Evolutionary conservation across 352 stramenopile genomes (phyloP).

Genomic region (Globisporangium canariense): DNA sequence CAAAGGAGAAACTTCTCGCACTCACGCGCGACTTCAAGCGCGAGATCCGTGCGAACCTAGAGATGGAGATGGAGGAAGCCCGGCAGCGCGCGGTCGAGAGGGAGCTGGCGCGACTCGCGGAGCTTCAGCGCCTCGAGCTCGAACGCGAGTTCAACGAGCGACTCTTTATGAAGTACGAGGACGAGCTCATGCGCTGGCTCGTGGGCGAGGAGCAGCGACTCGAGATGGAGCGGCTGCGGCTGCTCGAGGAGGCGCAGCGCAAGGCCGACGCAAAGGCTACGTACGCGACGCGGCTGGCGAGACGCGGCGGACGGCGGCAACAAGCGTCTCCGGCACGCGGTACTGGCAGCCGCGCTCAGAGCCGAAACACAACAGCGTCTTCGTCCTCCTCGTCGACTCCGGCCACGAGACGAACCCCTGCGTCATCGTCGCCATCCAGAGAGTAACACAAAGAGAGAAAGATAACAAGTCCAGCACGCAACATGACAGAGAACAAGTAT

Average conservation of each 20-base stretch:
- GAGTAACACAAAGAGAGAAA: not conserved
- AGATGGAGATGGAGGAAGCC: conserved; percentile 61
- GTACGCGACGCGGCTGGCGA: conserved; percentile 48
- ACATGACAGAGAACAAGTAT: not conserved
- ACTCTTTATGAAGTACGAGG: conserved; percentile 68
- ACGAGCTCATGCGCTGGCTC: conserved; percentile 62
- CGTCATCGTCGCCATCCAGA: conserved; percentile 4
- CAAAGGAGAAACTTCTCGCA: conserved; percentile 23
- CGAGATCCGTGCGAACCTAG: conserved; percentile 53
- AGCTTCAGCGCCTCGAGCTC: conserved; percentile 32
- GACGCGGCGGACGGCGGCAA: conserved; percentile 55
- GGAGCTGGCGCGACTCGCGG: conserved; percentile 37
- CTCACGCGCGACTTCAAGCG: conserved; percentile 51
- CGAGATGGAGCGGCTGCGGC: conserved; percentile 34
- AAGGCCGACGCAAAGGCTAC: conserved; percentile 47
- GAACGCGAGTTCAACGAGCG: conserved; percentile 50
- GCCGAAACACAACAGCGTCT: conserved; percentile 1
- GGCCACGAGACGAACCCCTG: not conserved
- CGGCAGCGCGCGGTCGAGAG: conserved; percentile 48
- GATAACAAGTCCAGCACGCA: not conserved
- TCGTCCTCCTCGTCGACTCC: conserved; percentile 4
- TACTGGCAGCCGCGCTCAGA: not conserved
- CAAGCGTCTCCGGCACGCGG: conserved; percentile 21
- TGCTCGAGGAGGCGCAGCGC: conserved; percentile 35
- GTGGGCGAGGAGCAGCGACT: conserved; percentile 42